phyloP scores from a whole-genome alignment of 2,329 filamentous ascomycete species.

The Aspergillus ustus region DNA sequence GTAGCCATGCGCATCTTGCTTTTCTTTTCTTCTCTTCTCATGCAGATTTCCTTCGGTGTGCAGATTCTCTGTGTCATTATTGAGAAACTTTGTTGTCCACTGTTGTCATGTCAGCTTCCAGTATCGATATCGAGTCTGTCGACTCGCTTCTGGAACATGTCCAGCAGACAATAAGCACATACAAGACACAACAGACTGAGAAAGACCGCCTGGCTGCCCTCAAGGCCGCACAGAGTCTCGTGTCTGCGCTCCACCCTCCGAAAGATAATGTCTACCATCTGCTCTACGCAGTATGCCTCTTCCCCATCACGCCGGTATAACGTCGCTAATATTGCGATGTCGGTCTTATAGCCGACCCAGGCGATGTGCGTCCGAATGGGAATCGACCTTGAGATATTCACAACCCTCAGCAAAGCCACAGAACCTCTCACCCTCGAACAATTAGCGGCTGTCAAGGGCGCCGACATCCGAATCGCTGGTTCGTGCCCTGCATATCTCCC shows the following conservation, averaged over 20 bases:
- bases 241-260: slow-evolving; percentile 13
- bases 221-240: slow-evolving; percentile 13
- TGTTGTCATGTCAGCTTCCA: neutral
- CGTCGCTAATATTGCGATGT: neutral
- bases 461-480: slow-evolving; percentile 18
- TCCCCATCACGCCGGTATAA: no score
- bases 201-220: slow-evolving; percentile 16
- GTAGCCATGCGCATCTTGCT: neutral
- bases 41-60: neutral
- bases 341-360: slow-evolving; percentile 19
- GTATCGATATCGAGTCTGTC: neutral
- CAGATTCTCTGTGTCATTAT: no score
- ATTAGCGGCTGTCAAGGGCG: slow-evolving; percentile 20
- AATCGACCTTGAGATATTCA: slow-evolving; percentile 25
- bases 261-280: slow-evolving; percentile 18
- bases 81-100: neutral
- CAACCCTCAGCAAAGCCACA: slow-evolving; percentile 11
- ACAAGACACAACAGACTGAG: neutral
- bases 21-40: neutral
- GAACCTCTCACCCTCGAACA: slow-evolving; percentile 14
- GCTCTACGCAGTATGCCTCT: slow-evolving; percentile 16
- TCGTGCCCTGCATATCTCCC: neutral
- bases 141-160: slow-evolving; percentile 9
- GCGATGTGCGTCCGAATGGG: slow-evolving; percentile 21
- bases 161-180: neutral